These are phyloP conservation scores for Aphanomyces euteiches DNA, from an alignment of 352 stramenopile species.

Conservation along the genomic window DNA sequence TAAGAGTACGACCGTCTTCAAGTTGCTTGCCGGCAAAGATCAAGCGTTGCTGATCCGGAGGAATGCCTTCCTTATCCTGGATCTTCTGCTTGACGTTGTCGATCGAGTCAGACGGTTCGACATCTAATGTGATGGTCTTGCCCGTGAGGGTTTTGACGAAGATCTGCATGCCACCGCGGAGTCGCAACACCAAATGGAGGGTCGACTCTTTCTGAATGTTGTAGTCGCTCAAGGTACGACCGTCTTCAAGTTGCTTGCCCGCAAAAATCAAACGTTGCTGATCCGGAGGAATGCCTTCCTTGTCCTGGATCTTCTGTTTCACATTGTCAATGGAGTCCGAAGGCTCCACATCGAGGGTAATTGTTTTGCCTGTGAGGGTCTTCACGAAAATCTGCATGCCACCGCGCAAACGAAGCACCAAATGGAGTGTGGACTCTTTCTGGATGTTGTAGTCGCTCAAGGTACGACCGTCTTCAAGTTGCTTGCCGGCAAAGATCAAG, in stretches of 20 bases:
- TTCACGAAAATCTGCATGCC: conserved; percentile 89
- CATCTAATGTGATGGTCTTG: conserved; percentile 97
- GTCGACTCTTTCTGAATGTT: conserved; percentile 94
- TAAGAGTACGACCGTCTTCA: conserved; percentile 86
- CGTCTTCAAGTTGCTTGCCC: conserved; percentile 93
- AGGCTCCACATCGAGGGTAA: conserved; percentile 89
- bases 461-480: conserved; percentile 92
- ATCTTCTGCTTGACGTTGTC: conserved; percentile 98
- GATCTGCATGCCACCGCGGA: conserved; percentile 89
- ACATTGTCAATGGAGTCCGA: conserved; percentile 94
- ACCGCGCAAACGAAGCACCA: conserved; percentile 68
- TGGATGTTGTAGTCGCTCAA: conserved; percentile 88
- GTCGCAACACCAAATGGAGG: conserved; percentile 87
- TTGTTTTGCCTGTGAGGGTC: conserved; percentile 89
- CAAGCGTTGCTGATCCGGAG: conserved; percentile 89
- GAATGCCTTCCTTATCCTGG: conserved; percentile 92
- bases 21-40: conserved; percentile 91
- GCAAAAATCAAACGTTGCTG: conserved; percentile 96
- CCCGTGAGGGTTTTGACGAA: conserved; percentile 98
- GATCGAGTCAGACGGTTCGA: conserved; percentile 96
- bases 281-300: conserved; percentile 91
- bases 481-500: conserved; percentile 94
- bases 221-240: conserved; percentile 91
- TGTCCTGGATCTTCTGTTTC: conserved; percentile 94
- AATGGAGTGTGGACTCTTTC: conserved; percentile 86